A percentile compares a stretch with the other conserved stretches of the same genome.
phyloP scores from a whole-genome alignment of 2,329 filamentous ascomycete species.

The Microthyrium microscopicum region DNA sequence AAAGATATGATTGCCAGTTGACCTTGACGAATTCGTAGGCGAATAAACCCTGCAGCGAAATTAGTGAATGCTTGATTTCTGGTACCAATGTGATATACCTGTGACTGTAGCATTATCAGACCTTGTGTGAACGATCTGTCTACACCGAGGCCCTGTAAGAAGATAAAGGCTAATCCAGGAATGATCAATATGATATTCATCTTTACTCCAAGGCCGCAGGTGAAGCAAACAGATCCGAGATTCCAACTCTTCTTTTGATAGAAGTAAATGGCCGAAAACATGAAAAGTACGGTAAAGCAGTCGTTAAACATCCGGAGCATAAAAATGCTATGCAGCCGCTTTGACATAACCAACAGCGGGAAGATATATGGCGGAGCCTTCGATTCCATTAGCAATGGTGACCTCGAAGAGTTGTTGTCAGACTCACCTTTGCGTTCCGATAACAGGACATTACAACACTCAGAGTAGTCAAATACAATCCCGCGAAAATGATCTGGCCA shows the following conservation, averaged over 20 bases:
- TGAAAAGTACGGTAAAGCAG: conserved; percentile 66
- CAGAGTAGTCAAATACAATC: conserved; percentile 61
- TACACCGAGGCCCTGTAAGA: conserved; percentile 59
- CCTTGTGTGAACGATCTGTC: conserved; percentile 49
- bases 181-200: conserved; percentile 78
- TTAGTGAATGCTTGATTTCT: not conserved
- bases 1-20: conserved; percentile 56
- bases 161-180: conserved; percentile 61
- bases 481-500: conserved; percentile 73
- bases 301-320: conserved; percentile 92
- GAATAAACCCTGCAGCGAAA: conserved; percentile 28
- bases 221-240: conserved; percentile 55
- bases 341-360: conserved; percentile 71
- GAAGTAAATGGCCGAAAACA: conserved; percentile 66
- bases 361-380: conserved; percentile 77
- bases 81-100: conserved; percentile 40
- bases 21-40: conserved; percentile 51
- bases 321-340: conserved; percentile 86
- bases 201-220: conserved; percentile 74
- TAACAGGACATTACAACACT: conserved; percentile 72
- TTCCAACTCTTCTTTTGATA: conserved; percentile 64
- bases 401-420: not conserved
- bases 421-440: conserved; percentile 47
- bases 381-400: not conserved
- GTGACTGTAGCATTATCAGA: conserved; percentile 58